Base-by-base conservation (phyloP, 106 monocot genomes). In the Dendrobium catenatum region DNA sequence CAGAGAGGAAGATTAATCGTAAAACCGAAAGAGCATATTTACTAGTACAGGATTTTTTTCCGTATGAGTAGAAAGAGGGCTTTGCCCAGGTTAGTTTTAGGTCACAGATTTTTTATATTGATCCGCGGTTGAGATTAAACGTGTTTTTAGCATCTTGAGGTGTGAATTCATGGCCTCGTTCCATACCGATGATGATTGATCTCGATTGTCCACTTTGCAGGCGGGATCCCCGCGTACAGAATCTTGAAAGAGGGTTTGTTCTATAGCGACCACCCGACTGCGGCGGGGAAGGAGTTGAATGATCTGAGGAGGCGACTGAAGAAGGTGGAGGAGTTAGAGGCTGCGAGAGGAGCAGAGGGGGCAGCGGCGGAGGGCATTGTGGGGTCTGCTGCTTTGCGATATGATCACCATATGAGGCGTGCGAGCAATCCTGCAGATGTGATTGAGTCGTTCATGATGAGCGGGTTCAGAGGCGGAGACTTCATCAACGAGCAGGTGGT, bases 221-320 rank as follows among this genome's bases (percentile, higher is more conserved):
- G 78, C 54, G 78, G 78, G 29, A 22, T 59, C 11, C 78, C 78
- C 22, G 59, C 33, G 37, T 79, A 79, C 78, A 79, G 40, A 37
- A 26, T 59, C 55, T 4, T 59, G 78, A 61, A 27, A 54, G 78
- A 79, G 37, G 59, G 27, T 0, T 31, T 77, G n/a, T 78, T 46
- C 67, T 54, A 29, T 27, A 20, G 33, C 6, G 31, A 79, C 4
- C 51, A 77, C 46, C 15, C 0, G 4, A 11, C 51, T 9, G 17
- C 78, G 19, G 59, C 31, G 33, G n/a, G 26, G 24, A 10, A 26
- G n/a, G 67, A 26, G 29, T 13, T 74, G 74, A 74, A 42, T 17
- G 59, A 79, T 8, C 9, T 59, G 78, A 55, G 20, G 20, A 59
- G 37, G 18, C 9, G 78, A 19, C 24, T 79, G 31, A 33, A 59